Percentiles rank a stretch among this genome's conserved stretches.
Conservation (phyloP, 257 asterid genomes). For the Forsythia suspensa region DNA sequence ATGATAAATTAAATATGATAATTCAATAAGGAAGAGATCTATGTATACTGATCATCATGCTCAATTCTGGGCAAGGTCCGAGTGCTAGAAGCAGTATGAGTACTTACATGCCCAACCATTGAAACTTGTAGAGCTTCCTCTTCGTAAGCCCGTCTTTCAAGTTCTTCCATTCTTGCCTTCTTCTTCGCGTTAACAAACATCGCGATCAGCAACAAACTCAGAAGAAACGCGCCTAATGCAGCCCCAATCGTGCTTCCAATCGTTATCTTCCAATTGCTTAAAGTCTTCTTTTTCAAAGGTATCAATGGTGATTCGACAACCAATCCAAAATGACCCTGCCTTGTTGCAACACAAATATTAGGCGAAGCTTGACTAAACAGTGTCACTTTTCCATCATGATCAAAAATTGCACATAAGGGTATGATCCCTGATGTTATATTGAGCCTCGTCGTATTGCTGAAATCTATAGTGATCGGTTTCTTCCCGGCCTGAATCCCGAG, state of each 20-base stretch:
- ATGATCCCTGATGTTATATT: slow-evolving; percentile 37
- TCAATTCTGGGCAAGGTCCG: slow-evolving; percentile 71
- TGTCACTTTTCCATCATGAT: slow-evolving; percentile 51
- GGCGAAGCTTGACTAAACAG: slow-evolving; percentile 41
- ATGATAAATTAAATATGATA: slow-evolving; percentile 8
- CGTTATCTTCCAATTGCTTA: slow-evolving; percentile 56
- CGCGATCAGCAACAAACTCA: slow-evolving; percentile 65
- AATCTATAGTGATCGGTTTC: slow-evolving; percentile 60
- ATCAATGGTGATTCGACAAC: slow-evolving; percentile 68
- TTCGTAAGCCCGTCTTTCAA: slow-evolving; percentile 86
- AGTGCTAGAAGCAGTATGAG: slow-evolving; percentile 63
- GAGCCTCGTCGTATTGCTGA: slow-evolving; percentile 28
- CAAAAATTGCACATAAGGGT: slow-evolving; percentile 77
- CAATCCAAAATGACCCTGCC: slow-evolving; percentile 67
- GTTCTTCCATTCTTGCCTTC: slow-evolving; percentile 82
- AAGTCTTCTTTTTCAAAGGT: slow-evolving; percentile 53
- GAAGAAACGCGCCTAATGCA: slow-evolving; percentile 61
- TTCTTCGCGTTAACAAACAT: slow-evolving; percentile 70
- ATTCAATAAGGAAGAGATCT: slow-evolving; percentile 30
- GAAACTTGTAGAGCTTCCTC: slow-evolving; percentile 95
- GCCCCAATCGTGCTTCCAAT: slow-evolving; percentile 72
- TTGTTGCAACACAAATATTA: slow-evolving; percentile 47
- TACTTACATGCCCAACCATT: slow-evolving; percentile 96
- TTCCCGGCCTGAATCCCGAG: slow-evolving; percentile 37
- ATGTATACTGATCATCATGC: slow-evolving; percentile 38